Evolutionary conservation across 768 basidiomycete species (phyloP).

Genomic region (Rhodotorula taiwanensis): DNA sequence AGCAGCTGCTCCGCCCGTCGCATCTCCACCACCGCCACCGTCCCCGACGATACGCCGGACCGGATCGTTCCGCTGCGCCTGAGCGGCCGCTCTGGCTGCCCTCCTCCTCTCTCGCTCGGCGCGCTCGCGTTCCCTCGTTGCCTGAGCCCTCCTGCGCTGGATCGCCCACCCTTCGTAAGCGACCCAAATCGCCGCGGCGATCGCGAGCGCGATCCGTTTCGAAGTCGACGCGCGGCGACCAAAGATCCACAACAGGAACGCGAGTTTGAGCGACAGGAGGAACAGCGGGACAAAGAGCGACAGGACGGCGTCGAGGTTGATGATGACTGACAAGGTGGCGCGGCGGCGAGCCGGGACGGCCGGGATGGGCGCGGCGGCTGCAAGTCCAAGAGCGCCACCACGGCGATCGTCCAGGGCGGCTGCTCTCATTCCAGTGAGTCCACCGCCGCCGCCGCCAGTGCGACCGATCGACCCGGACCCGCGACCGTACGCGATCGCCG

Average conservation of each 20-base stretch:
- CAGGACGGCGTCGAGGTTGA: constrained; percentile 39
- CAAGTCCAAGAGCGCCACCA: background rate
- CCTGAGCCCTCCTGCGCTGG: constrained; percentile 6
- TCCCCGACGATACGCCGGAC: too few species aligned
- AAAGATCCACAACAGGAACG: constrained; percentile 39
- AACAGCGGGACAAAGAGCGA: constrained; percentile 35
- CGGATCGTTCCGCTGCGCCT: too few species aligned
- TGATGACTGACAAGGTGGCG: constrained; percentile 29
- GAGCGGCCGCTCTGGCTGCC: background rate
- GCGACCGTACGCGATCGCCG: constrained; percentile 26
- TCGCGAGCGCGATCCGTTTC: constrained; percentile 28
- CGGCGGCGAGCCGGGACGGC: background rate
- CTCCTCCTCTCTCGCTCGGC: constrained; percentile 7
- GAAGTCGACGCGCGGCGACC: constrained; percentile 31
- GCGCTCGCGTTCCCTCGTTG: constrained; percentile 9
- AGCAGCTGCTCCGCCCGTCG: background rate
- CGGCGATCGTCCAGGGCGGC: background rate
- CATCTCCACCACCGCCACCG: background rate
- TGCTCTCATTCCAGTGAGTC: background rate
- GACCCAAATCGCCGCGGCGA: constrained; percentile 34
- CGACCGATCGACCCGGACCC: background rate
- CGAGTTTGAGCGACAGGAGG: constrained; percentile 38
- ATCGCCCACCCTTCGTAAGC: constrained; percentile 32
- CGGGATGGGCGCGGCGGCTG: background rate
- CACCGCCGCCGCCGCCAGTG: too few species aligned